These are phyloP conservation scores for Aaosphaeria arxii DNA, from an alignment of 2,329 filamentous ascomycete genomes.

Conservation along the genomic window DNA sequence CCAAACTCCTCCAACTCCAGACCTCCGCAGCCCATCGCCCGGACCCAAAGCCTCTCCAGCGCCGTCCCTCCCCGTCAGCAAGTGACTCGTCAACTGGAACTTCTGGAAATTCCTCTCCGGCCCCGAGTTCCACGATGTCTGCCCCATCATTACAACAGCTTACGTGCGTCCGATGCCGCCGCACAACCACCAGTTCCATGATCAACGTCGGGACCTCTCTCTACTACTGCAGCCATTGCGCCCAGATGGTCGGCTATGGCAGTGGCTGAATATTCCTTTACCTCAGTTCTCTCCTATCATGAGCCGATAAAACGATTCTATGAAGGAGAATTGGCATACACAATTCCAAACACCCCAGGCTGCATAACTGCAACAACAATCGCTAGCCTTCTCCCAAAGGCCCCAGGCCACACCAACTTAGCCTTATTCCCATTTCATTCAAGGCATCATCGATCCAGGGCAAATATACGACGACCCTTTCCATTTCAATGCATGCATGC, in stretches of 20 bases:
- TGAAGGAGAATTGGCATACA: too few relatives aligned
- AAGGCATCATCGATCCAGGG: too few relatives aligned
- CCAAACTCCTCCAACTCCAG: slow-evolving; percentile 38
- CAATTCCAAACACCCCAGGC: too few relatives aligned
- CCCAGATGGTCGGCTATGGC: slow-evolving; percentile 38
- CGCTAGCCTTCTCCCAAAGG: too few relatives aligned
- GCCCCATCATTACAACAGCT: slow-evolving; percentile 12
- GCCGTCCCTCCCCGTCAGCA: slow-evolving; percentile 8
- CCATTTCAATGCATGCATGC: too few relatives aligned
- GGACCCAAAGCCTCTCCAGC: slow-evolving; percentile 9
- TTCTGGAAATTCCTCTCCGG: slow-evolving; percentile 2
- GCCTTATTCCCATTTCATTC: too few relatives aligned
- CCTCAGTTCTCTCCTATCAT: too few relatives aligned
- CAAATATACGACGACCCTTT: too few relatives aligned
- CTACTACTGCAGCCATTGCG: slow-evolving; percentile 42
- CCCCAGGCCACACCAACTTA: too few relatives aligned
- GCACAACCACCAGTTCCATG: slow-evolving; percentile 20
- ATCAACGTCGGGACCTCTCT: slow-evolving; percentile 37
- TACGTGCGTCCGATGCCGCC: slow-evolving; percentile 35
- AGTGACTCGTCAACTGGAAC: slow-evolving; percentile 1
- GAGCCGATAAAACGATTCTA: too few relatives aligned
- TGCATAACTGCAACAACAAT: too few relatives aligned
- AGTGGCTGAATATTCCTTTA: slow-evolving; percentile 20
- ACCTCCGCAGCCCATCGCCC: slow-evolving; percentile 31
- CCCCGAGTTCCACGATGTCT: neutral